A percentile compares a stretch with the other conserved stretches of the same genome.
Conservation (phyloP, 148 eudicot genomes). For the Dysphania ambrosioides region DNA sequence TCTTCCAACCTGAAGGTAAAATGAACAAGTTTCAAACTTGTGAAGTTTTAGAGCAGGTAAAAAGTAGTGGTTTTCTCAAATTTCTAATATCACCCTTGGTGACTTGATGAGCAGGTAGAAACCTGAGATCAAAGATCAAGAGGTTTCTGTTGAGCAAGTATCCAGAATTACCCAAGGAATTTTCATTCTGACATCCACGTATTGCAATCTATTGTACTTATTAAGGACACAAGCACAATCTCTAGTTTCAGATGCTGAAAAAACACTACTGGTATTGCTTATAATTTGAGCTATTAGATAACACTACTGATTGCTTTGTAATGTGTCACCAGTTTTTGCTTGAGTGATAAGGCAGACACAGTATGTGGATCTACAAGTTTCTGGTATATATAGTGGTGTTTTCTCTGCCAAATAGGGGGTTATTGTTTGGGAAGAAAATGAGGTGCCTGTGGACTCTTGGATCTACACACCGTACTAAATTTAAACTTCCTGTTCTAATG, state of each 20-base stretch:
- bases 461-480: neutral
- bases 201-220: neutral
- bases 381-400: neutral
- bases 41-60: neutral
- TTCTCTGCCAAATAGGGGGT: neutral
- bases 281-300: neutral
- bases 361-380: neutral
- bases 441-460: neutral
- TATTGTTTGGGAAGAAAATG: too few relatives aligned
- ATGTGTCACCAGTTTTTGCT: neutral
- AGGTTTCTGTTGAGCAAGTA: conserved; percentile 9
- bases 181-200: neutral
- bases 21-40: neutral
- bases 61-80: neutral
- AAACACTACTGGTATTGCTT: too few relatives aligned
- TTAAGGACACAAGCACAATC: neutral
- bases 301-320: neutral
- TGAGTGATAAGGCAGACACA: neutral
- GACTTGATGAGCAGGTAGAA: conserved; percentile 3
- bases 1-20: conserved; percentile 9
- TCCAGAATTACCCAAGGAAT: neutral
- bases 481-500: too few relatives aligned
- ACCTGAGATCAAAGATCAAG: neutral
- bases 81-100: neutral
- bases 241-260: neutral